Evolutionary conservation across 495 filamentous ascomycete genomes (phyloP).

Genomic region (Oidiodendron maius): DNA sequence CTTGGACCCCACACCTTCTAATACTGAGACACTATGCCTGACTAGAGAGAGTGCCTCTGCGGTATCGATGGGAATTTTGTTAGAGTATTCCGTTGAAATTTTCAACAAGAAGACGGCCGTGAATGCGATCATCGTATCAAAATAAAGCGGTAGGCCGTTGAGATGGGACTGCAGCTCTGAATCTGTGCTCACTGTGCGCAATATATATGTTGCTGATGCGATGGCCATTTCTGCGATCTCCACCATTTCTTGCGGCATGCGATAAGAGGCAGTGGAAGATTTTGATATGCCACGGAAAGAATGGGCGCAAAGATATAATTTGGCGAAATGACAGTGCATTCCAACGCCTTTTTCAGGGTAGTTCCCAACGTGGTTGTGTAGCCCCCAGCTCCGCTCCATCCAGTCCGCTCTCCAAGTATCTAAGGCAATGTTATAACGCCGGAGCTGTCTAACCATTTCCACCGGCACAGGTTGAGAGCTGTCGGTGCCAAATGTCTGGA

Average conservation of each 20-base stretch:
- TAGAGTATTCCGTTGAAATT: neutral
- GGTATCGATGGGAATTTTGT: neutral
- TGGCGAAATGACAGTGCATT: slow-evolving; percentile 54
- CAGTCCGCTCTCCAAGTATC: slow-evolving; percentile 28
- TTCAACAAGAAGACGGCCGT: slow-evolving; percentile 29
- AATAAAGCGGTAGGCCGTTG: slow-evolving; percentile 31
- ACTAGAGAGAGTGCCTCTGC: neutral
- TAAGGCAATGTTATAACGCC: slow-evolving; percentile 44
- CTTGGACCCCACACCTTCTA: neutral
- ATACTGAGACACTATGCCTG: neutral
- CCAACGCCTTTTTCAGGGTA: slow-evolving; percentile 52
- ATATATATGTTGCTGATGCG: slow-evolving; percentile 45
- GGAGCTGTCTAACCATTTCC: slow-evolving; percentile 37
- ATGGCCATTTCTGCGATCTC: slow-evolving; percentile 51
- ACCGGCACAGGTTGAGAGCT: neutral
- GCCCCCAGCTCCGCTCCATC: slow-evolving; percentile 12
- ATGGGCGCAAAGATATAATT: slow-evolving; percentile 52
- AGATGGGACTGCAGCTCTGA: slow-evolving; percentile 44
- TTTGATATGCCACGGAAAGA: slow-evolving; percentile 46
- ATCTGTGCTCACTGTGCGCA: slow-evolving; percentile 44
- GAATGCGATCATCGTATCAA: slow-evolving; percentile 57
- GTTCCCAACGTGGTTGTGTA: slow-evolving; percentile 44
- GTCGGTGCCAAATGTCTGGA: slow-evolving; percentile 38
- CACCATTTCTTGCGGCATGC: slow-evolving; percentile 28
- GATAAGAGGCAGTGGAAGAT: slow-evolving; percentile 43